Percentiles rank a stretch among this genome's conserved stretches.
These are phyloP conservation scores for Lentinula novae-zelandiae DNA, from an alignment of 1,284 basidiomycete genomes.

Conservation along the genomic window DNA sequence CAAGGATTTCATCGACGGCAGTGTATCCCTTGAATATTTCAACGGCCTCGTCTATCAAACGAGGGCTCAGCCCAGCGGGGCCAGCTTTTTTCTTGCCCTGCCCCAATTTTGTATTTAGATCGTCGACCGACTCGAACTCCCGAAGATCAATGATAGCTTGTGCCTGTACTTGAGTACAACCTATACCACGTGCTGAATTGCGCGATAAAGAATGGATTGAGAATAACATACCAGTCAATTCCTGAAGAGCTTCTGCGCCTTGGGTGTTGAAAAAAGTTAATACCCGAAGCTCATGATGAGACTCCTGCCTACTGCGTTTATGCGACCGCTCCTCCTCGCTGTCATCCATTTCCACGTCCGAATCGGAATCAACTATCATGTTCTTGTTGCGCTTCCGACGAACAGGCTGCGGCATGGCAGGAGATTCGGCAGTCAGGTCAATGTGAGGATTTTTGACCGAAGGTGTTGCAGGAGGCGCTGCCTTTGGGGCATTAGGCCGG, in stretches of 20 bases:
- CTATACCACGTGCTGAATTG: conserved; percentile 36
- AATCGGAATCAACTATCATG: conserved; percentile 64
- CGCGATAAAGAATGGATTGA: conserved; percentile 10
- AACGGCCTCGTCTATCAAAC: conserved; percentile 88
- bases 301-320: conserved; percentile 22
- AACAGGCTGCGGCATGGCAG: conserved; percentile 34
- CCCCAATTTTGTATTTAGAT: conserved; percentile 75
- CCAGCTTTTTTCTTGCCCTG: conserved; percentile 82
- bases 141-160: conserved; percentile 75
- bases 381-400: conserved; percentile 50
- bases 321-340: conserved; percentile 23
- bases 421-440: conserved; percentile 25
- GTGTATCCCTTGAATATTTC: conserved; percentile 89
- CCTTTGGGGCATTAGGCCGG: conserved; percentile 30
- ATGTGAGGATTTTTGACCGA: conserved; percentile 35
- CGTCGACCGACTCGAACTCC: conserved; percentile 78
- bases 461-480: conserved; percentile 16
- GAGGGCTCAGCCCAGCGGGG: conserved; percentile 79
- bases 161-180: conserved; percentile 83
- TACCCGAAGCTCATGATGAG: conserved; percentile 44
- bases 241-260: conserved; percentile 72
- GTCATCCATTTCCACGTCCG: conserved; percentile 43
- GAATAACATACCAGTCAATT: conserved; percentile 74
- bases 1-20: conserved; percentile 86
- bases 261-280: conserved; percentile 87